Evolutionary conservation across 176 grass and related monocot species (phyloP).

Genomic region (Elymus sibiricus): DNA sequence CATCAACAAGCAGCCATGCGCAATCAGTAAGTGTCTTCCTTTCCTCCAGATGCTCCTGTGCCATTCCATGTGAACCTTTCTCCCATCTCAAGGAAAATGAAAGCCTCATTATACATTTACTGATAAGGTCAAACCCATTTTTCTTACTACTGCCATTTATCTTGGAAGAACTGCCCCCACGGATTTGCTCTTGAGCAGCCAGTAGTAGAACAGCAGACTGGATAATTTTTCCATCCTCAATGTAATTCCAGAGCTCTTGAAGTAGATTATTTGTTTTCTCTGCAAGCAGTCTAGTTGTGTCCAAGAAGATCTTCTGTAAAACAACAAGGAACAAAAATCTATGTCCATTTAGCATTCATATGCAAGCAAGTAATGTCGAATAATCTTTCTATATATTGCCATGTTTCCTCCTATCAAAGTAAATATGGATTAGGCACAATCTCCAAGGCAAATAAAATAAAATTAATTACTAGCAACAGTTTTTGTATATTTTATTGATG

Average conservation of each 20-base stretch:
- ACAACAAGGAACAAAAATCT: background rate
- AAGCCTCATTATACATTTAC: background rate
- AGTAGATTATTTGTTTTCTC: background rate
- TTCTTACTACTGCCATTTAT: background rate
- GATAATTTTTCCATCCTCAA: background rate
- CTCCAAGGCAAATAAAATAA: background rate
- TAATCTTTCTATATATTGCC: background rate
- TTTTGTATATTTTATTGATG: background rate
- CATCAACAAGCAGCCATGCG: background rate
- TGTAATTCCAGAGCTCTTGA: background rate
- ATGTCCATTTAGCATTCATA: background rate
- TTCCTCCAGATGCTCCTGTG: background rate
- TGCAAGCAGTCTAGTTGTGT: background rate
- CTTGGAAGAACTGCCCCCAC: background rate
- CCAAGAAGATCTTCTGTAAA: conserved; percentile 3
- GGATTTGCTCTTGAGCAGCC: background rate
- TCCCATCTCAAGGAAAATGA: background rate
- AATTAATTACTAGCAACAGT: background rate
- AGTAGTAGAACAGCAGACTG: background rate
- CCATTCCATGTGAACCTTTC: background rate
- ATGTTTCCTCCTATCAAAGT: background rate
- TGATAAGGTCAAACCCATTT: background rate
- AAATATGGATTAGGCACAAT: background rate
- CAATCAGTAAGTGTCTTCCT: background rate
- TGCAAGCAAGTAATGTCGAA: background rate